These are phyloP conservation scores for Solanum lycopersicoides DNA, from an alignment of 257 asterid species.

Conservation along the genomic window DNA sequence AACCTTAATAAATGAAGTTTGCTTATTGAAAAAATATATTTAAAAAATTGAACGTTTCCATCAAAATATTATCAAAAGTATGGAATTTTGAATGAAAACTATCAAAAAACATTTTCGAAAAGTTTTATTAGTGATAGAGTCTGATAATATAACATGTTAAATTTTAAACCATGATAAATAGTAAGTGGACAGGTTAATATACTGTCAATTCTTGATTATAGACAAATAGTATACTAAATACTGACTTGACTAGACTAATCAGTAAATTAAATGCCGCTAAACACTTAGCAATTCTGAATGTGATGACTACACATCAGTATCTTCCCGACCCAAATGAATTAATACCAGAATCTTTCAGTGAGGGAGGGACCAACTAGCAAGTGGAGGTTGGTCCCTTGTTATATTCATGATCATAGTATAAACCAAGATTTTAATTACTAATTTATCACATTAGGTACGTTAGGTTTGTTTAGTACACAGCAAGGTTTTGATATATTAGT, in stretches of 20 bases:
- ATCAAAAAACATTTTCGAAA: neutral
- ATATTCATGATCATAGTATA: neutral
- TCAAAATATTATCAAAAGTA: neutral
- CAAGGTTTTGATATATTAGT: neutral
- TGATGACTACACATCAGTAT: neutral
- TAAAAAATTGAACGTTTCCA: neutral
- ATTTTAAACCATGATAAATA: no score
- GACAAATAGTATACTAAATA: neutral
- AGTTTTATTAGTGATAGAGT: neutral
- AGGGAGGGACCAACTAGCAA: neutral
- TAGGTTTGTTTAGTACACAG: neutral
- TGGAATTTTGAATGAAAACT: no score
- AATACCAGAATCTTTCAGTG: neutral
- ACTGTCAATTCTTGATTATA: no score
- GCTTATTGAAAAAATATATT: neutral
- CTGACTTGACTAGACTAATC: neutral
- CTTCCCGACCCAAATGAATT: neutral
- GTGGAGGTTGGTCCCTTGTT: neutral
- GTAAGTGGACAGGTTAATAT: no score
- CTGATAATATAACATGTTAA: neutral
- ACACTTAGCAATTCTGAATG: no score
- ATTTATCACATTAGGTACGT: neutral
- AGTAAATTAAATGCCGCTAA: neutral
- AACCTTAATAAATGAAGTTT: neutral
- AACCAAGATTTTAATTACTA: neutral